Base-by-base conservation (phyloP, 1,284 basidiomycete genomes). In the Chondrostereum purpureum region DNA sequence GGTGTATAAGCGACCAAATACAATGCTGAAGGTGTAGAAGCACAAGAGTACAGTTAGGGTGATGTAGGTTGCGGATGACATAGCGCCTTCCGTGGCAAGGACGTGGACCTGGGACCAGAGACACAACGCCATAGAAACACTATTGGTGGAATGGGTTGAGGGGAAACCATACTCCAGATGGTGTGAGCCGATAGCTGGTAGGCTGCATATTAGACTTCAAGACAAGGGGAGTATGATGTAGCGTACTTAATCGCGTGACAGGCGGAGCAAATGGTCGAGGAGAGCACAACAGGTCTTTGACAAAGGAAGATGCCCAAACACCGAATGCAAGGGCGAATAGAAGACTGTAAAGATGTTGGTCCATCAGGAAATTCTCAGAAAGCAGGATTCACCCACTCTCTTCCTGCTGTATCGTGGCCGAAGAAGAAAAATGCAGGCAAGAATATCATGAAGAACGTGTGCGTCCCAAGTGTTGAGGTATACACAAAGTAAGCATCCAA, bases 151-250 rank as follows among this genome's bases (percentile, higher is more conserved):
- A 60, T 99, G 95, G 0, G 94, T 97, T 0, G 93, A 97, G 0
- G 93, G 94, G 60, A 98, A 97, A 13, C 95, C 94, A 59, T 92
- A 93, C 65, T 92, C 89, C 2, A 89, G 73, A 54, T 92, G 88
- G 58, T 92, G 90, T 0, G 75, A 81, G 31, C 88, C 87, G 53
- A 92, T 87, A 2, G 84, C 89, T 92, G 54, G 3, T 40, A 35
- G 43, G 39, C 39, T 35, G 34, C 39, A 43, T 44, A 39, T 47
- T 21, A 18, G 12, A n/a, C n/a, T n/a, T n/a, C n/a, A n/a, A n/a
- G 22, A 39, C 13, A 38, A 14, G 39, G 27, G 33, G 22, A 12
- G 19, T 41, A 17, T 2, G 43, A 18, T 24, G 14, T 18, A 3
- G 72, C 83, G 50, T 57, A 89, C 86, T 85, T 2, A 98, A 71